Base-by-base conservation (phyloP, 441 rosid genomes). In the Flueggea neowawraea region DNA sequence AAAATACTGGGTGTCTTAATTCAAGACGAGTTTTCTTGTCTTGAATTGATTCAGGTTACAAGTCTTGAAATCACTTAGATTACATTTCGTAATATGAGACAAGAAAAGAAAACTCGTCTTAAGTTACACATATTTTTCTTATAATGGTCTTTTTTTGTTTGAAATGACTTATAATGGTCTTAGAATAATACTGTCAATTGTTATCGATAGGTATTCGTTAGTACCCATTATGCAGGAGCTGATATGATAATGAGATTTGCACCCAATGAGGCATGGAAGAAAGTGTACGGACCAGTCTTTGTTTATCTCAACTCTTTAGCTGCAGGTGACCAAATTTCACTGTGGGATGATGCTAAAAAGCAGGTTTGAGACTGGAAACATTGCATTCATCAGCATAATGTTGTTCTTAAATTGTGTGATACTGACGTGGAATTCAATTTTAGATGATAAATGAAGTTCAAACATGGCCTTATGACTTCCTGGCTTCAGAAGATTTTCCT, bases 241-340 rank as follows among this genome's bases (percentile, higher is more conserved):
- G 97, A 89, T 39, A 65, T 94, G 86, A 84, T 82, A 44, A 71
- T 78, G 60, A 82, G 67, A 54, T 67, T 94, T 13, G 78, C 77
- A 71, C 70, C 61, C 12, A 86, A 73, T 12, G 97, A 94, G 75
- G 63, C 75, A 4, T 94, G 99, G 99, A 91, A 94, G 85, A 94
- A 91, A 77, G 96, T 89, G 31, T 86, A 73, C 41, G 96, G 97
- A 60, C 99, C 99, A 0, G 78, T 87, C 66, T 89, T 89, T 10
- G 45, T 85, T 52, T 83, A 89, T 64, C 62, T 89, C 15, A 94
- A 94, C 66, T 73, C 83, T 31, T 61, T 71, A 44, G 74, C 70
- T 43, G 73, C 61, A 45, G 69, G 57, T 22, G 80, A 81, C 65
- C 77, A 89, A 0, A 64, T 65, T 55, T 67, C 63, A 22, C 82